Conservation (phyloP, 345 rosid species). For the Camelina sativa region DNA sequence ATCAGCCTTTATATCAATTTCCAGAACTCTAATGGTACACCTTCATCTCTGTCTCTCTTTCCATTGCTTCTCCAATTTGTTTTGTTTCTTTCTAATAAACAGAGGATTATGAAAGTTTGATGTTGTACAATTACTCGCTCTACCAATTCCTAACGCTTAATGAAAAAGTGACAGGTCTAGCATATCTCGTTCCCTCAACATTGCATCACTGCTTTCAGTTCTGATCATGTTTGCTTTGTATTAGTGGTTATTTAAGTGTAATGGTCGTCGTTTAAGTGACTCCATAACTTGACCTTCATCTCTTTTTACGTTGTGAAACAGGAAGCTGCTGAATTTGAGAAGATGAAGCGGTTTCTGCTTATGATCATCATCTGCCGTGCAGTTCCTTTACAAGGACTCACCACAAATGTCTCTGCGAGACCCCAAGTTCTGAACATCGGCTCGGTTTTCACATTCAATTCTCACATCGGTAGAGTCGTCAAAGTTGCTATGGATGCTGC, state of each 20-base stretch:
- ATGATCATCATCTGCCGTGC: conserved; percentile 37
- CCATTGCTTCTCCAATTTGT: too few species aligned
- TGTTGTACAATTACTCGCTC: neutral
- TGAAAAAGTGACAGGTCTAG: conserved; percentile 23
- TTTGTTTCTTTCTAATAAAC: too few species aligned
- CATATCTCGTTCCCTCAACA: conserved; percentile 5
- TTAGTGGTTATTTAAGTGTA: neutral
- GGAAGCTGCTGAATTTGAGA: conserved; percentile 33
- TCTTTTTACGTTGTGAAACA: neutral
- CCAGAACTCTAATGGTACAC: too few species aligned
- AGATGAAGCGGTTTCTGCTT: conserved; percentile 47
- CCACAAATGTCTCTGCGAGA: conserved; percentile 41
- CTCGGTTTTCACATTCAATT: conserved; percentile 57
- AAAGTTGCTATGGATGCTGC: conserved; percentile 76
- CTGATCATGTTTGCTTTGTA: conserved; percentile 4
- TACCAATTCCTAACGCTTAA: conserved; percentile 28
- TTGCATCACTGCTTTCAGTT: neutral
- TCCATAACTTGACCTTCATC: conserved; percentile 7
- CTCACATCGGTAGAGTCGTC: conserved; percentile 67
- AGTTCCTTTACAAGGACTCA: conserved; percentile 36
- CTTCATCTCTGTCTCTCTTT: too few species aligned
- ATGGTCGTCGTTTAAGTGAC: neutral
- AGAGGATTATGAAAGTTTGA: too few species aligned
- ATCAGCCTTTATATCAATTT: too few species aligned
- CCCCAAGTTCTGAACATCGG: conserved; percentile 68